Base-by-base conservation (phyloP, 2,329 filamentous ascomycete genomes). In the Microdochium paspali region DNA sequence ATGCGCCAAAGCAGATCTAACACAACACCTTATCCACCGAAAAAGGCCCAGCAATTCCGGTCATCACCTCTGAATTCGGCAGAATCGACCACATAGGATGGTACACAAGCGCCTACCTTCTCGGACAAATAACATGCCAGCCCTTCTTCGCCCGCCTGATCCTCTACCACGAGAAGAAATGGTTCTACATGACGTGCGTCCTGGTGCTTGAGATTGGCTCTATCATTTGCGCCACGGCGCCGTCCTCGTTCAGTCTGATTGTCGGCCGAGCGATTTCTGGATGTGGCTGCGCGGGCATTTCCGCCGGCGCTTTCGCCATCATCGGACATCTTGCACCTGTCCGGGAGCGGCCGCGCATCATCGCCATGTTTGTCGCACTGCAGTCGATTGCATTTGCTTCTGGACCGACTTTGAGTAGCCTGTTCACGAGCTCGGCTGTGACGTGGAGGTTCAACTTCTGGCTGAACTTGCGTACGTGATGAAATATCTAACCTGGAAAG, bases 231-330 rank as follows among this genome's bases (percentile, higher is more conserved):
- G 55, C 54, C 12, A 47, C 52, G 1, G 55, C 57, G 18, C 54
- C 57, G 13, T 55, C 45, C 20, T 56, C 57, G n/a, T 50, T 51
- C 10, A 53, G 53, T 15, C 50, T 59, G 13, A 58, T 59, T 21
- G 45, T 57, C 13, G 57, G 57, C n/a, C 53, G 56, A 30, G 57
- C 56, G 12, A 42, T 59, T 10, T 55, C 56, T 45, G 57, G 57
- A 43, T 32, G 54, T 12, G 65, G 66, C 31, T 57, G 60, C 48
- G 58, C 62, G 3, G 60, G 64, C 1, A 56, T 67, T 32, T 50
- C 63, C 6, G 62, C 62, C 0, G 65, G 65, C 3, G 62, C 60
- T 32, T 65, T 66, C 44, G 58, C 65, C 18, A 56, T 67, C 5
- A 56, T 66, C 3, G 57, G 58, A 5, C 56, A 51, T 9, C 58